phyloP scores from a whole-genome alignment of 2,329 filamentous ascomycete species.

The Ophiostoma tasmaniense region DNA sequence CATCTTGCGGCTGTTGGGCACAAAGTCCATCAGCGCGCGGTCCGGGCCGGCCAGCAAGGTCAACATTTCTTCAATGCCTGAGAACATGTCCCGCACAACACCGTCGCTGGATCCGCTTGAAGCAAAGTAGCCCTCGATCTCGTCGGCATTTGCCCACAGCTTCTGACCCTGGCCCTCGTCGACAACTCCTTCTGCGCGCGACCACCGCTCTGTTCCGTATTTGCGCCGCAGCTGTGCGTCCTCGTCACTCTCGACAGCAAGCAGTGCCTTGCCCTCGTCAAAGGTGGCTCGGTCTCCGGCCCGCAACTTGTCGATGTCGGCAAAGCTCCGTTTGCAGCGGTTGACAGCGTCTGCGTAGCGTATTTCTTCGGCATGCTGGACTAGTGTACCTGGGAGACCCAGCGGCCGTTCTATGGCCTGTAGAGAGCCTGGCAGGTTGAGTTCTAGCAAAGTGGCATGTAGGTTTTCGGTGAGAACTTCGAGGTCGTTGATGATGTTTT shows the following conservation, averaged over 20 bases:
- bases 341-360: conserved; percentile 81
- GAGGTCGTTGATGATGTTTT: conserved; percentile 74
- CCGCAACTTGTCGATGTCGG: conserved; percentile 86
- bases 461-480: conserved; percentile 73
- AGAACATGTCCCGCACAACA: conserved; percentile 68
- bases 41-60: conserved; percentile 70
- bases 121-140: conserved; percentile 82
- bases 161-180: conserved; percentile 52
- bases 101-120: conserved; percentile 48
- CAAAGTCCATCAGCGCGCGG: conserved; percentile 74
- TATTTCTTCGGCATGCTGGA: conserved; percentile 89
- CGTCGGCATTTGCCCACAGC: conserved; percentile 63
- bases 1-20: conserved; percentile 74
- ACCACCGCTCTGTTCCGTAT: conserved; percentile 84
- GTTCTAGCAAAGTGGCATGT: conserved; percentile 67
- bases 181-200: conserved; percentile 56
- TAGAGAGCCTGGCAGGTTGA: conserved; percentile 84
- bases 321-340: conserved; percentile 67
- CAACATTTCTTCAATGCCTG: conserved; percentile 65
- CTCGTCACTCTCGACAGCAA: conserved; percentile 74
- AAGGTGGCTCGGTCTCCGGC: conserved; percentile 69
- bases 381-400: conserved; percentile 73
- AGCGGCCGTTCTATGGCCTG: conserved; percentile 93
- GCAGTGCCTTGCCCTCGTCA: conserved; percentile 69
- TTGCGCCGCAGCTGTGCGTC: conserved; percentile 67